These are phyloP conservation scores for Physaria fendleri DNA, from an alignment of 345 rosid species.

Conservation along the genomic window DNA sequence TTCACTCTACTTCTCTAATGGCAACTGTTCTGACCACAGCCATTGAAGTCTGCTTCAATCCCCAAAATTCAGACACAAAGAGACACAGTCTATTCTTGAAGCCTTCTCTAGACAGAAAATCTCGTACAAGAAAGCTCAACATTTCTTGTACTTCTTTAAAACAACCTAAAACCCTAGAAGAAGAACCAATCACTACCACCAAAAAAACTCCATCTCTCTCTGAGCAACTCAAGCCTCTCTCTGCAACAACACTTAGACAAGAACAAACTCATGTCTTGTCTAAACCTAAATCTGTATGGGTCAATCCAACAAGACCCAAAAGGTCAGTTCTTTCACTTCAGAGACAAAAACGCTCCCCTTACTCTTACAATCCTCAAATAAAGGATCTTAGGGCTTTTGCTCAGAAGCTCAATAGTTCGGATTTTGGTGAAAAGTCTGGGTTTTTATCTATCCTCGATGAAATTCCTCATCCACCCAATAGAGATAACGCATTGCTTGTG, in stretches of 20 bases:
- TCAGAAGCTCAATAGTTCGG: constrained; percentile 60
- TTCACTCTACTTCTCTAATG: constrained; percentile 26
- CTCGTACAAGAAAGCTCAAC: constrained; percentile 31
- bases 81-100: constrained; percentile 35
- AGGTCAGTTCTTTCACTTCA: constrained; percentile 81
- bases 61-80: constrained; percentile 36
- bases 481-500: constrained; percentile 63
- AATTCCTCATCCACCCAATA: constrained; percentile 47
- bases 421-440: constrained; percentile 39
- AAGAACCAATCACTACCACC: constrained; percentile 25
- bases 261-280: constrained; percentile 42
- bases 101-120: constrained; percentile 26
- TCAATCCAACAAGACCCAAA: constrained; percentile 74
- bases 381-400: constrained; percentile 61
- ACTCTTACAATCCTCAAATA: constrained; percentile 54
- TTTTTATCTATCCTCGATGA: constrained; percentile 41
- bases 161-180: constrained; percentile 32
- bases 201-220: constrained; percentile 53
- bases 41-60: constrained; percentile 43
- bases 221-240: constrained; percentile 81
- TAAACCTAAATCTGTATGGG: constrained; percentile 78
- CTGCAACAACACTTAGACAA: constrained; percentile 50
- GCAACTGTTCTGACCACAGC: constrained; percentile 54
- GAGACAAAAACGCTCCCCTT: constrained; percentile 61
- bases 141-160: constrained; percentile 39